Evolutionary conservation across 805 yeast species (phyloP).

Genomic region (Starmerella apicola): DNA sequence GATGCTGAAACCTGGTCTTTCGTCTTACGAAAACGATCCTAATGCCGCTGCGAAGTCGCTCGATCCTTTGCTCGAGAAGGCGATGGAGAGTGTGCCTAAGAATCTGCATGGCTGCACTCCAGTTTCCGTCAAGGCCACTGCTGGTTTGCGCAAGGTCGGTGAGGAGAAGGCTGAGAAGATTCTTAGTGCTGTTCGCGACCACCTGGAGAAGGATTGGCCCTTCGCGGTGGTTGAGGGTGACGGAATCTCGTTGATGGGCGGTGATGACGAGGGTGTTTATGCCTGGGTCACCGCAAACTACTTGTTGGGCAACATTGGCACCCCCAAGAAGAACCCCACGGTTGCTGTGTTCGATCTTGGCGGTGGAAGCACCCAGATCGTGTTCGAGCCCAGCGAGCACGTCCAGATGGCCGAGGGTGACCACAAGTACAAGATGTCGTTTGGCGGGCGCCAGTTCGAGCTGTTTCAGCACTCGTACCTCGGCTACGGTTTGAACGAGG

Average conservation of each 20-base stretch:
- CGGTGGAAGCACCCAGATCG: slow-evolving; percentile 98
- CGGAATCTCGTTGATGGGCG: slow-evolving; percentile 89
- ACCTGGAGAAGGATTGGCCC: slow-evolving; percentile 71
- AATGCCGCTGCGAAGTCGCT: slow-evolving; percentile 80
- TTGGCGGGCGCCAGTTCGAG: slow-evolving; percentile 69
- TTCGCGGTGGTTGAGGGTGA: slow-evolving; percentile 73
- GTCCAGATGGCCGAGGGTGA: slow-evolving; percentile 66
- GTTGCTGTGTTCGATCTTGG: slow-evolving; percentile 97
- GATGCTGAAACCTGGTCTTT: slow-evolving; percentile 86
- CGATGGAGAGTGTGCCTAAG: slow-evolving; percentile 66
- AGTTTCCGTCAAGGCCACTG: slow-evolving; percentile 93
- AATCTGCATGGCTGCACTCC: slow-evolving; percentile 72
- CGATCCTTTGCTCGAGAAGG: slow-evolving; percentile 66
- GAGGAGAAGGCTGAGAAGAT: slow-evolving; percentile 58
- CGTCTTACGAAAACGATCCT: slow-evolving; percentile 61
- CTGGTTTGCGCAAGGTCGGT: slow-evolving; percentile 84
- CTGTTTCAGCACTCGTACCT: slow-evolving; percentile 90
- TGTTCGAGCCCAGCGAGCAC: slow-evolving; percentile 77
- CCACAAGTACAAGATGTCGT: slow-evolving; percentile 65
- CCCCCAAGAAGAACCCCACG: slow-evolving; percentile 61
- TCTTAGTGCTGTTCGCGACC: slow-evolving; percentile 59
- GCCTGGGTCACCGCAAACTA: slow-evolving; percentile 98
- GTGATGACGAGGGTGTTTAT: slow-evolving; percentile 93
- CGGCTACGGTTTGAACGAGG: slow-evolving; percentile 93
- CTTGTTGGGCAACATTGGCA: slow-evolving; percentile 84